Evolutionary conservation across 2,329 filamentous ascomycete genomes (phyloP).

Genomic region (Pseudofabraea citricarpa): DNA sequence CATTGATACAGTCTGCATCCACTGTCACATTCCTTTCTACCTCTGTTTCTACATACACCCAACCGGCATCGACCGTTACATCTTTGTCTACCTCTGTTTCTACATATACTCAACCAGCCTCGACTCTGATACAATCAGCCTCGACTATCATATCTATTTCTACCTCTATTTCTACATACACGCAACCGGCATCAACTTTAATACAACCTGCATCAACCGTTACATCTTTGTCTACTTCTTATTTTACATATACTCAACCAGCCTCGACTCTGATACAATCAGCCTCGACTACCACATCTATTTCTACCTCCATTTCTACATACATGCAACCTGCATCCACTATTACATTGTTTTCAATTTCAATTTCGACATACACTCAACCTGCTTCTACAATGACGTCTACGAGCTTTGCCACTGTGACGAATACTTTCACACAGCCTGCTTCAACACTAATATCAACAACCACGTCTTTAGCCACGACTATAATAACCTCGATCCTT

Average conservation of each 20-base stretch:
- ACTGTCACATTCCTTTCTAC: too few species aligned
- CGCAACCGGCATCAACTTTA: not conserved
- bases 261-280: not conserved
- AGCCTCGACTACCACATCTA: too few species aligned
- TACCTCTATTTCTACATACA: not conserved
- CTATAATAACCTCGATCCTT: too few species aligned
- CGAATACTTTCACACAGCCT: not conserved
- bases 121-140: not conserved
- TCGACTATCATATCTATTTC: too few species aligned
- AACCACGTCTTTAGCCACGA: too few species aligned
- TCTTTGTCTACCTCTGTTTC: not conserved
- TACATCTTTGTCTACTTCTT: too few species aligned
- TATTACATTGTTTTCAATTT: not conserved
- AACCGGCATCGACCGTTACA: too few species aligned
- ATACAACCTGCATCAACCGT: not conserved
- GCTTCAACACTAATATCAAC: too few species aligned
- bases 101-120: not conserved
- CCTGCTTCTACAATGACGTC: not conserved
- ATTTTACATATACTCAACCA: not conserved
- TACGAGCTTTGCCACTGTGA: not conserved
- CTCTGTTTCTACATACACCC: too few species aligned
- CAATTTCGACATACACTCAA: not conserved
- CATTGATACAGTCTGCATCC: too few species aligned
- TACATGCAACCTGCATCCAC: too few species aligned
- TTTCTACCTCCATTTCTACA: too few species aligned